Percentiles rank a stretch among this genome's conserved stretches.
Conservation (phyloP, 495 filamentous ascomycete species). For the Clavariopsis aquatica region DNA sequence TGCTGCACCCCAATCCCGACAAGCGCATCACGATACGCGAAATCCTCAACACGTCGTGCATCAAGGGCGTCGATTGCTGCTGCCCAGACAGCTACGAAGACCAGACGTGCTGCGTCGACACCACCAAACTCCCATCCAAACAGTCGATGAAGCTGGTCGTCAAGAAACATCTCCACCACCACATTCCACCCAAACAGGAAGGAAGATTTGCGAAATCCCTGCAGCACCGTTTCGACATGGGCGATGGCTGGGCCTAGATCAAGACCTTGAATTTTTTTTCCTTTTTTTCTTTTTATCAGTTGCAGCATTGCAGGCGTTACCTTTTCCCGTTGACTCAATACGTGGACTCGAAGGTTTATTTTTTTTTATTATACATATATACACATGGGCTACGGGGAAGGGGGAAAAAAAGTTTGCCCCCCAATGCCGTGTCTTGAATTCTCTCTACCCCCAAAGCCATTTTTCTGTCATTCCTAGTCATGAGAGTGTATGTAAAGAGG, state of each 20-base stretch:
- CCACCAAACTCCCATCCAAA: conserved; percentile 21
- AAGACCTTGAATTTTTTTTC: too few species aligned
- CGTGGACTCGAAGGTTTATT: neutral
- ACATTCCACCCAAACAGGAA: conserved; percentile 39
- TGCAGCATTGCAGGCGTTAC: conserved; percentile 1
- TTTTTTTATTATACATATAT: too few species aligned
- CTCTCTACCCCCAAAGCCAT: neutral
- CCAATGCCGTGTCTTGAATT: neutral
- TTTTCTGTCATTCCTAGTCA: neutral
- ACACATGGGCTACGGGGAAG: too few species aligned
- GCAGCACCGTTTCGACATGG: conserved; percentile 42
- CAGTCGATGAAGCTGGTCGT: conserved; percentile 23
- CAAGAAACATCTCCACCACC: conserved; percentile 38
- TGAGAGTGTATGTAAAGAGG: neutral
- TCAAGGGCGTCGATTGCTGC: conserved; percentile 73
- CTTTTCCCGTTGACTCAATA: neutral
- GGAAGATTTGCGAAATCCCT: conserved; percentile 31
- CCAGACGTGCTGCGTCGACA: conserved; percentile 32
- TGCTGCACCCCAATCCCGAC: conserved; percentile 72
- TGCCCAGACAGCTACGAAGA: conserved; percentile 45
- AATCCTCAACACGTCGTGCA: conserved; percentile 61
- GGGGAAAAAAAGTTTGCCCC: too few species aligned
- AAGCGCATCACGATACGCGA: conserved; percentile 65
- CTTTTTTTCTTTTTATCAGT: conserved; percentile 1
- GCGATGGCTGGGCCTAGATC: conserved; percentile 37